Evolutionary conservation across 345 rosid species (phyloP).

Genomic region (Lepidium aucheri): DNA sequence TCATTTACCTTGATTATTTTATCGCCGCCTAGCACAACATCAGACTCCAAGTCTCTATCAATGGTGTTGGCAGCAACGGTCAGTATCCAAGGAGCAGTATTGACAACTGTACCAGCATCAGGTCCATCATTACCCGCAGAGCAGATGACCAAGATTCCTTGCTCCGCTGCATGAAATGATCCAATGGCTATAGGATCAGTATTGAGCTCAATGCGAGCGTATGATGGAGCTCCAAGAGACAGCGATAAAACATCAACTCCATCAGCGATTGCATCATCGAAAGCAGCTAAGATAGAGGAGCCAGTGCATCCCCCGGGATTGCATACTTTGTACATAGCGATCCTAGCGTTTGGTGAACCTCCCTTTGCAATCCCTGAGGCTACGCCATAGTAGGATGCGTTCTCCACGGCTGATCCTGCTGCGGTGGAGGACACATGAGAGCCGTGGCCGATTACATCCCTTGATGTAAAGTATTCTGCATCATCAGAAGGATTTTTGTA

Average conservation of each 20-base stretch:
- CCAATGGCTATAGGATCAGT: slow-evolving; percentile 72
- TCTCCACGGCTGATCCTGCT: slow-evolving; percentile 52
- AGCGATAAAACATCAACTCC: slow-evolving; percentile 65
- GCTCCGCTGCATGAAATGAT: slow-evolving; percentile 66
- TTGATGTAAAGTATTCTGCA: slow-evolving; percentile 31
- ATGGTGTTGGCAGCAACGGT: slow-evolving; percentile 82
- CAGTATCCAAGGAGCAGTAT: slow-evolving; percentile 75
- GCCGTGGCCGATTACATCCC: slow-evolving; percentile 75
- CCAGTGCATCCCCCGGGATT: slow-evolving; percentile 46
- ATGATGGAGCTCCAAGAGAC: slow-evolving; percentile 54
- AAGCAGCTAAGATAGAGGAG: slow-evolving; percentile 60
- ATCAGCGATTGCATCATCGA: slow-evolving; percentile 70
- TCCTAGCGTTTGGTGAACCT: slow-evolving; percentile 59
- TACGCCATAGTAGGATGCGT: slow-evolving; percentile 66
- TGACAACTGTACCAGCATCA: slow-evolving; percentile 35
- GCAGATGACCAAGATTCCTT: slow-evolving; percentile 66
- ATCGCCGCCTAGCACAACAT: slow-evolving; percentile 53
- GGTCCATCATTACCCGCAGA: slow-evolving; percentile 88
- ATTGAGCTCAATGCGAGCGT: slow-evolving; percentile 16
- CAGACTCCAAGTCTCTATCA: slow-evolving; percentile 72
- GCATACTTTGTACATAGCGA: slow-evolving; percentile 65
- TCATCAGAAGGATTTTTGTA: slow-evolving; percentile 34
- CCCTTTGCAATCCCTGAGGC: slow-evolving; percentile 72
- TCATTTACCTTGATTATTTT: slow-evolving; percentile 49
- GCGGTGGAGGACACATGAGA: slow-evolving; percentile 68